Conservation (phyloP, 2,329 filamentous ascomycete genomes). For the Venturia asperata region DNA sequence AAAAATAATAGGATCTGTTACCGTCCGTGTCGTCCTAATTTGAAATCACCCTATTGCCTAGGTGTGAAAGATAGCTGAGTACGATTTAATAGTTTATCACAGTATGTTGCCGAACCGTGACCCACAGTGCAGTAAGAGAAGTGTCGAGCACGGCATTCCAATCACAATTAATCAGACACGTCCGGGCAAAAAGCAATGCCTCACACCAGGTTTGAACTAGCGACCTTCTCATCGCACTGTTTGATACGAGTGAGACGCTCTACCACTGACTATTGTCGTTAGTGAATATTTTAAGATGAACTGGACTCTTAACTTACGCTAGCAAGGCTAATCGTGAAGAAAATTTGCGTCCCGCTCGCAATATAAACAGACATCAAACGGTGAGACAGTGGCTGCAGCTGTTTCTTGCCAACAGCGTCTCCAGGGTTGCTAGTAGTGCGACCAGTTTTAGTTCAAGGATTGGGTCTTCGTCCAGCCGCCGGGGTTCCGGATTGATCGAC, state of each 20-base stretch:
- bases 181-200: not conserved
- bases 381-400: not conserved
- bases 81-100: too few species aligned
- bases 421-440: not conserved
- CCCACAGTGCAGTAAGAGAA: too few species aligned
- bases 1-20: too few species aligned
- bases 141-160: too few species aligned
- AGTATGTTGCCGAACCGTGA: too few species aligned
- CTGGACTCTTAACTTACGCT: not conserved
- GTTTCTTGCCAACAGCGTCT: not conserved
- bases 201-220: slow-evolving; percentile 1
- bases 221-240: not conserved
- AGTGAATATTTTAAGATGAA: too few species aligned
- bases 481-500: not conserved
- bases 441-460: not conserved
- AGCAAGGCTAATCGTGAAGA: not conserved
- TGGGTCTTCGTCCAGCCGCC: not conserved
- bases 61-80: too few species aligned
- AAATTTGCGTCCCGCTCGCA: not conserved
- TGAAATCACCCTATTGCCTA: too few species aligned
- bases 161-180: not conserved
- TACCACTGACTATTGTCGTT: not conserved
- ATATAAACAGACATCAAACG: not conserved
- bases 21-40: too few species aligned
- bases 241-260: not conserved